phyloP scores from a whole-genome alignment of 208 protist genomes.

The Leishmania martiniquensis region DNA sequence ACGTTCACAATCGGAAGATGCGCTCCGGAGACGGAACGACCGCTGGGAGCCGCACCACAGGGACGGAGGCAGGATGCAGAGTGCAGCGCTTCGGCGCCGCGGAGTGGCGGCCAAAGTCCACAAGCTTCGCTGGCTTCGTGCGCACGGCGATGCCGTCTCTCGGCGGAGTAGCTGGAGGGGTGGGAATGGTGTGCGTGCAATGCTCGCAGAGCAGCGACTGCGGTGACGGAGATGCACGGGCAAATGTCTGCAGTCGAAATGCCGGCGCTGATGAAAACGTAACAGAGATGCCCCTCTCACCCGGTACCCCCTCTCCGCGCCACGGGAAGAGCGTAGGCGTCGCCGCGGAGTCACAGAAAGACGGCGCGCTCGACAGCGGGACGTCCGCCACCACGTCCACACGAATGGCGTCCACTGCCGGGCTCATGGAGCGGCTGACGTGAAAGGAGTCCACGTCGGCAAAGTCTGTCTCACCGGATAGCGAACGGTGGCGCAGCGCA shows the following conservation, averaged over 20 bases:
- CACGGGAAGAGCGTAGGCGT: neutral
- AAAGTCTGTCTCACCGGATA: slow-evolving; percentile 17
- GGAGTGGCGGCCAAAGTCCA: slow-evolving; percentile 28
- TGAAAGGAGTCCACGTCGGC: slow-evolving; percentile 30
- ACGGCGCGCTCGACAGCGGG: neutral
- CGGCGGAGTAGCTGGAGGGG: neutral
- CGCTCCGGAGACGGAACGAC: slow-evolving; percentile 23
- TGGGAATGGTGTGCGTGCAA: neutral
- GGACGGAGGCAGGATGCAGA: neutral
- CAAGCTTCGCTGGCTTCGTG: slow-evolving; percentile 22
- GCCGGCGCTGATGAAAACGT: neutral
- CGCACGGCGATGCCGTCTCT: slow-evolving; percentile 20
- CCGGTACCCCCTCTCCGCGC: neutral
- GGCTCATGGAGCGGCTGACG: slow-evolving; percentile 5
- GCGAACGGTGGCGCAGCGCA: neutral
- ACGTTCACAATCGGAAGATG: slow-evolving; percentile 11
- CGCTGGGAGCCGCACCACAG: slow-evolving; percentile 9
- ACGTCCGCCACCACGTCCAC: neutral
- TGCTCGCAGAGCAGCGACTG: neutral
- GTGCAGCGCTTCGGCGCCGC: slow-evolving; percentile 14
- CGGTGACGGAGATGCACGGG: neutral
- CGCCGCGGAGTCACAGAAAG: neutral
- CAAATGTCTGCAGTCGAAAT: slow-evolving; percentile 1
- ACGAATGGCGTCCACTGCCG: neutral
- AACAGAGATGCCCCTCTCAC: neutral